Evolutionary conservation across 1,139 yeast species (phyloP), one percentile per base, ranked within the genome.

Genomic region (Kurtzmaniella natalensis): DNA sequence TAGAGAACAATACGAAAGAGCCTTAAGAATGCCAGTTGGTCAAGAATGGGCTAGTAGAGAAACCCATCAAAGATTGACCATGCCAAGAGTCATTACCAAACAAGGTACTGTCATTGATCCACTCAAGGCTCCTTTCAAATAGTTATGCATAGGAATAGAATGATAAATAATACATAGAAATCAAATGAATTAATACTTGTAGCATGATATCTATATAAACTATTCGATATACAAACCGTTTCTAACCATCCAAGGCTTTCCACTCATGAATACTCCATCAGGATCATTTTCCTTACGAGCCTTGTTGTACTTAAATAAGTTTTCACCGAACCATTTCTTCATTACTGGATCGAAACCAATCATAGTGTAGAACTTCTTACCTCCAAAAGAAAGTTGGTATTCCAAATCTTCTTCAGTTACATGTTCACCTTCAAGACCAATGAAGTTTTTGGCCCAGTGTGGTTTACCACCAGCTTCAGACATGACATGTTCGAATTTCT

Each of bases 401-500:
- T 54, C 31, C 37, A 64, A 59, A 39, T 66, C 69, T 27, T 59
- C 64, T 3, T 55, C 57, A 1, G 65, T 59, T 39, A 59, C 61
- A 34, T 62, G 64, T 9, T 48, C 49, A 6, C 66, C 68, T 7
- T 63, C 64, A 21, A 79, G 61, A 2, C 96, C 96, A 44, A 88
- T 70, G 55, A 88, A 92, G 59, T 89, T 89, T 68, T 92, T 92
- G n/a, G 98, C 98, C 98, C 98, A 92, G 56, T 92, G 98, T 2
- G 98, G 98, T 54, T 81, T 85, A 32, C 98, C 98, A 26, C 85
- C 89, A 16, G 83, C 89, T 23, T 75, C 77, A 35, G 71, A 70
- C 70, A 89, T 69, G 2, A 86, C 74, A 38, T 75, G 72, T 58
- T 92, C 98, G 57, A 92, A 92, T n/a, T 70, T 67, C 34, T 75